A percentile compares a stretch with the other conserved stretches of the same genome.
These are phyloP conservation scores for Phytophthora litchii DNA, from an alignment of 352 stramenopile genomes.

Conservation along the genomic window DNA sequence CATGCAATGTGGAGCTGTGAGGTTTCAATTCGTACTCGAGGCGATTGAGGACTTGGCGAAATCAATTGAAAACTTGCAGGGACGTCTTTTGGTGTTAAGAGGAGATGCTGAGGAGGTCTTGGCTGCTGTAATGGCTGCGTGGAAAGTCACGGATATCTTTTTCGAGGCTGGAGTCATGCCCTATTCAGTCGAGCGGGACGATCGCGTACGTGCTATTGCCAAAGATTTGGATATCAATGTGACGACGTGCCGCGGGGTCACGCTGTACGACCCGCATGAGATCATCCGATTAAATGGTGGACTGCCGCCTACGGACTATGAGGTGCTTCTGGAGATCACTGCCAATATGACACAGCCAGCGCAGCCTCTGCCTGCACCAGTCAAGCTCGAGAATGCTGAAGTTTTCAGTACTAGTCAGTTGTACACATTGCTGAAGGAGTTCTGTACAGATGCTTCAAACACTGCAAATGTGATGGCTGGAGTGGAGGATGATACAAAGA, in stretches of 20 bases:
- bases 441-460: conserved; percentile 21
- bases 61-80: conserved; percentile 37
- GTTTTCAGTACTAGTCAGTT: conserved; percentile 35
- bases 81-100: conserved; percentile 57
- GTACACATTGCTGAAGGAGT: conserved; percentile 35
- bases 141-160: conserved; percentile 73
- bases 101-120: conserved; percentile 68
- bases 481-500: conserved; percentile 7
- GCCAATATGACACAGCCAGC: conserved; percentile 57
- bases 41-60: conserved; percentile 79
- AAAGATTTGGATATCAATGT: conserved; percentile 42
- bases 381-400: conserved; percentile 27
- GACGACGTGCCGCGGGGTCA: conserved; percentile 43
- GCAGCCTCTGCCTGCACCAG: conserved; percentile 45
- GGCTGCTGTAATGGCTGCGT: conserved; percentile 50
- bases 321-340: conserved; percentile 60
- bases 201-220: conserved; percentile 46
- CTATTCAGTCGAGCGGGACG: conserved; percentile 53
- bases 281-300: conserved; percentile 59
- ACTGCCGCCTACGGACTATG: conserved; percentile 49
- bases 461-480: conserved; percentile 36
- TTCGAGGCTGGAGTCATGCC: conserved; percentile 66
- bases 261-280: conserved; percentile 63
- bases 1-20: conserved; percentile 64
- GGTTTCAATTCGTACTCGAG: conserved; percentile 94